phyloP scores from a whole-genome alignment of 148 eudicot genomes.

The Fallopia convolvulus region DNA sequence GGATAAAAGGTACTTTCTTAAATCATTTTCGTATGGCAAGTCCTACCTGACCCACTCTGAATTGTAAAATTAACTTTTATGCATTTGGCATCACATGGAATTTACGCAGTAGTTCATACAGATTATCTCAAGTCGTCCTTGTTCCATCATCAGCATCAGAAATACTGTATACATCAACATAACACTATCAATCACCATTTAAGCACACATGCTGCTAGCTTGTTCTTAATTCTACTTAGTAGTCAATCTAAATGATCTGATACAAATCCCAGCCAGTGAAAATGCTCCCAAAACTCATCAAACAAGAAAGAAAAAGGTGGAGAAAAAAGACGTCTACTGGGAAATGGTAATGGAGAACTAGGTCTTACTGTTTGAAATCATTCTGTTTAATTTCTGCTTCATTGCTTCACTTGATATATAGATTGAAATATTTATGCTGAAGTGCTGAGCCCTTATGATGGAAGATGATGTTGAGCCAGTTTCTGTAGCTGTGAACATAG shows the following conservation, averaged over 20 bases:
- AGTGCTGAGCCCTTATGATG: background rate
- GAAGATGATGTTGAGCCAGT: background rate
- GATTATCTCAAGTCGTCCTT: too few species aligned
- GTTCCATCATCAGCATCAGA: background rate
- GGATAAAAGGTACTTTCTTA: too few species aligned
- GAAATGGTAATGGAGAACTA: too few species aligned
- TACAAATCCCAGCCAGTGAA: background rate
- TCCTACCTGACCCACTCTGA: too few species aligned
- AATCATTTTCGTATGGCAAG: too few species aligned
- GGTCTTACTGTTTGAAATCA: background rate
- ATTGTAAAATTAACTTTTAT: too few species aligned
- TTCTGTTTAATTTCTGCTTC: background rate
- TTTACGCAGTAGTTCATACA: too few species aligned
- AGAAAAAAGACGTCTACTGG: too few species aligned
- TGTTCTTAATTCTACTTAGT: background rate
- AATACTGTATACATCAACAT: background rate
- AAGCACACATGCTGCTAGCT: background rate
- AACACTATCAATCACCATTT: background rate
- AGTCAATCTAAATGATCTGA: background rate
- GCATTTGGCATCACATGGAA: too few species aligned
- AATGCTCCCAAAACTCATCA: too few species aligned
- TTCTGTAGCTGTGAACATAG: slow-evolving; percentile 35
- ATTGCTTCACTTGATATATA: background rate
- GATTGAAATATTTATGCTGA: background rate
- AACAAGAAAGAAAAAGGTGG: too few species aligned